Conservation (phyloP, 1,284 basidiomycete genomes). For the Trichosporon ovoides region DNA sequence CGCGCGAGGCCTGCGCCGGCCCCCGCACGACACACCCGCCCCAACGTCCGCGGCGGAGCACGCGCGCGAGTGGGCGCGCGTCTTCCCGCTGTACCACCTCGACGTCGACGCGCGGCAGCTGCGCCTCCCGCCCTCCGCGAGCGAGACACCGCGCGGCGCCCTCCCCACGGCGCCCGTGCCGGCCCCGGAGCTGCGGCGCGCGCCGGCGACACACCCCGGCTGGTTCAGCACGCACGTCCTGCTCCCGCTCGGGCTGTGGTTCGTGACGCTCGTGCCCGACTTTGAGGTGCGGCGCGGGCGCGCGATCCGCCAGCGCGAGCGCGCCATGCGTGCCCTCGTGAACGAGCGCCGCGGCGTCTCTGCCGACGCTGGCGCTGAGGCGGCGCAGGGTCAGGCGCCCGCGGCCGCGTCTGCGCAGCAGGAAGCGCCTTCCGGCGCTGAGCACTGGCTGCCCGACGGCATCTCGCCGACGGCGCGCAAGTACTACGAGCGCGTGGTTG, state of each 20-base stretch:
- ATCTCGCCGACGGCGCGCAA: slow-evolving; percentile 25
- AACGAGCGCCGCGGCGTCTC: not conserved
- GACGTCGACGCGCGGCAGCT: slow-evolving; percentile 29
- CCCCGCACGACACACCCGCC: not conserved
- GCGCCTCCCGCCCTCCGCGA: slow-evolving; percentile 21
- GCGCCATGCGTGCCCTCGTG: slow-evolving; percentile 36
- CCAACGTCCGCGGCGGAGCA: not conserved
- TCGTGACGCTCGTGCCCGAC: slow-evolving; percentile 40
- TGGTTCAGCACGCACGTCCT: slow-evolving; percentile 30
- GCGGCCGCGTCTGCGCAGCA: not conserved
- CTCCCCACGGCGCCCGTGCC: not conserved
- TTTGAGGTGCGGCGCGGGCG: slow-evolving; percentile 35
- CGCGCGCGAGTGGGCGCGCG: not conserved
- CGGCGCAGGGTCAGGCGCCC: not conserved
- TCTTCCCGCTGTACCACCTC: slow-evolving; percentile 24
- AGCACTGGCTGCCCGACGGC: slow-evolving; percentile 26
- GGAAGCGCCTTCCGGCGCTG: not conserved
- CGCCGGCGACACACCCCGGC: slow-evolving; percentile 6
- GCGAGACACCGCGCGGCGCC: not conserved
- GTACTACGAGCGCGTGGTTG: slow-evolving; percentile 37
- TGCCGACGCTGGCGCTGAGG: slow-evolving; percentile 1
- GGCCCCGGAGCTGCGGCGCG: slow-evolving; percentile 3
- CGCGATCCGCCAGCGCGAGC: slow-evolving; percentile 35
- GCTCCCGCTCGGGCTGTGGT: slow-evolving; percentile 40
- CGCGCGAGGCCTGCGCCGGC: not conserved